Evolutionary conservation across 2,329 filamentous ascomycete species (phyloP), one percentile per base, ranked within the genome.

Genomic region (Fusarium odoratissimum): DNA sequence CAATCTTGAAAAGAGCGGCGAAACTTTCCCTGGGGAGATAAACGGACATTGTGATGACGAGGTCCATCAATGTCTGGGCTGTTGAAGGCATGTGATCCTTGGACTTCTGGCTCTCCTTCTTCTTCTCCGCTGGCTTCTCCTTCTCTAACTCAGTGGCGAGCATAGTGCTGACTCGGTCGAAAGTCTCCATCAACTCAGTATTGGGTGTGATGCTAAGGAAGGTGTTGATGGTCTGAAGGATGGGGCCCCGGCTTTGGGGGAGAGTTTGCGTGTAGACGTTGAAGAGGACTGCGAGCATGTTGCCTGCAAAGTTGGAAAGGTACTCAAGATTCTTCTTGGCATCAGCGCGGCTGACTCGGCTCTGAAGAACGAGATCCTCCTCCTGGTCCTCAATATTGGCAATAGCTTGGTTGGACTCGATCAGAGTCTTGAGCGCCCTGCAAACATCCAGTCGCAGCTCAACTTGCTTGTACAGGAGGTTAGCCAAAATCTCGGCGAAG

Each of bases 231-330:
- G 95, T 97, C 80, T 95, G 93, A 38, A 99, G 86, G 60, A 99
- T 96, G 25, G 93, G 94, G 0, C 94, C 95, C 75, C 96, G 90
- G 78, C 94, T 96, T 79, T 98, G 94, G 5, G 96, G 95, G 31
- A 99, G 87, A 2, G 96, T 99, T 82, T 98, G 93, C 72, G 93
- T 97, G 84, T 99, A 99, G 48, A 99, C 95, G 80, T 99, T 99
- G 87, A 99, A 98, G n/a, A 99, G 86, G 1, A 98, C 95, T 11
- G 96, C 95, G 45, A 99, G 89, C 83, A 99, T 89, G 77, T 98
- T 98, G 68, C 92, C 92, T 2, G 95, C 89, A 79, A 96, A 95
- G 2, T 86, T 85, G 21, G 93, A 91, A 17, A 99, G 86, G 80
- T 97, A 92, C n/a, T 90, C 85, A 42, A 98, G 84, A 79, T 98